These are phyloP conservation scores for Penicillium taxi DNA, from an alignment of 495 filamentous ascomycete genomes.

Conservation along the genomic window DNA sequence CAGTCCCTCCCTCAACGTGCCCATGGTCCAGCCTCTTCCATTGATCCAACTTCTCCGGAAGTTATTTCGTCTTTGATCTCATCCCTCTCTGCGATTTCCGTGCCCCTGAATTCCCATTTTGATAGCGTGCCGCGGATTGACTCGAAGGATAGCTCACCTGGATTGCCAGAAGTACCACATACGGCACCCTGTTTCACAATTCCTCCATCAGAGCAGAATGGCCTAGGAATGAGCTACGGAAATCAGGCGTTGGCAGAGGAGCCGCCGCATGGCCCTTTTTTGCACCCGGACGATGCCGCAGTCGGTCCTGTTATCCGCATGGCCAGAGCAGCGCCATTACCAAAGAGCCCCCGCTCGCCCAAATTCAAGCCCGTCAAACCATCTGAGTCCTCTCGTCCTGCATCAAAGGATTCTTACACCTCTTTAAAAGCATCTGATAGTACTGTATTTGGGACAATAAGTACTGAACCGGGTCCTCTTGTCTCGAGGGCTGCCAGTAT, in stretches of 20 bases:
- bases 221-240: slow-evolving; percentile 68
- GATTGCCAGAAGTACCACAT: slow-evolving; percentile 37
- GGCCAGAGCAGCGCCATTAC: slow-evolving; percentile 72
- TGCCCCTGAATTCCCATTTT: slow-evolving; percentile 64
- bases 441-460: slow-evolving; percentile 37
- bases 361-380: slow-evolving; percentile 37
- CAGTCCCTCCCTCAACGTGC: slow-evolving; percentile 33
- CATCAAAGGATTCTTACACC: slow-evolving; percentile 33
- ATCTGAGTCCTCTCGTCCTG: slow-evolving; percentile 21
- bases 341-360: slow-evolving; percentile 44
- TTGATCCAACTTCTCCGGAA: slow-evolving; percentile 70
- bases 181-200: slow-evolving; percentile 26
- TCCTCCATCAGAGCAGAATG: slow-evolving; percentile 30
- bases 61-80: slow-evolving; percentile 92
- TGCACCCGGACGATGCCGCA: slow-evolving; percentile 70
- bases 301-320: slow-evolving; percentile 78
- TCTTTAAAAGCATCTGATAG: slow-evolving; percentile 31
- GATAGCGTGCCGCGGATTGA: slow-evolving; percentile 50
- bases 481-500: slow-evolving; percentile 34
- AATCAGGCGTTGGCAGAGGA: slow-evolving; percentile 40
- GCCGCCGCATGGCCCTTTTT: slow-evolving; percentile 29
- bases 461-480: slow-evolving; percentile 33
- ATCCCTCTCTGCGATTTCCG: slow-evolving; percentile 78
- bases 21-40: slow-evolving; percentile 19
- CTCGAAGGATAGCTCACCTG: slow-evolving; percentile 35